Conservation (phyloP, 2,329 filamentous ascomycete genomes). For the Colletotrichum karsti region DNA sequence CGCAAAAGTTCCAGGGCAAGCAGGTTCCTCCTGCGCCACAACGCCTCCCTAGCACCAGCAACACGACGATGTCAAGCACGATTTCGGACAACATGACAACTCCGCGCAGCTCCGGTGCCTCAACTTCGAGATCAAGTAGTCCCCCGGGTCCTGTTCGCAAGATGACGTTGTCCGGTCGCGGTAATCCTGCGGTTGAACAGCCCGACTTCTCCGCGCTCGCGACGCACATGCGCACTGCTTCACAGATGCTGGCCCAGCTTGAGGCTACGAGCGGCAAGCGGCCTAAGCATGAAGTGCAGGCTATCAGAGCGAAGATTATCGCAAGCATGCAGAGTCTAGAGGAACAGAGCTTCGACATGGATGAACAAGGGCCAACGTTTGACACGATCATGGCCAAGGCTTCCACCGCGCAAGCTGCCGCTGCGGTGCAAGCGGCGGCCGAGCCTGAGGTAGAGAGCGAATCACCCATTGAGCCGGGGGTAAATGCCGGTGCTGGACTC, state of each 20-base stretch:
- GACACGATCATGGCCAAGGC: conserved; percentile 84
- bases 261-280: conserved; percentile 83
- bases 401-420: conserved; percentile 58
- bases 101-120: conserved; percentile 74
- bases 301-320: conserved; percentile 87
- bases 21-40: conserved; percentile 47
- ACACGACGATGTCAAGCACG: conserved; percentile 64
- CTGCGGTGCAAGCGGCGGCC: conserved; percentile 50
- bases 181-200: conserved; percentile 69
- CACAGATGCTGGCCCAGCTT: conserved; percentile 86
- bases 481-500: conserved; percentile 77
- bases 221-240: conserved; percentile 87
- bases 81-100: conserved; percentile 70
- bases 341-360: conserved; percentile 83
- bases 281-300: conserved; percentile 81
- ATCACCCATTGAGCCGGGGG: conserved; percentile 56
- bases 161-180: conserved; percentile 65
- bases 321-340: conserved; percentile 90
- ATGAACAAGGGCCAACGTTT: conserved; percentile 77
- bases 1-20: conserved; percentile 34
- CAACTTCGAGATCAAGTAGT: conserved; percentile 71
- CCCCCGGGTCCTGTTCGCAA: conserved; percentile 70
- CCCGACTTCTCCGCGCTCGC: conserved; percentile 84
- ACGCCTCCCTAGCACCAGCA: conserved; percentile 65
- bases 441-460: conserved; percentile 64